phyloP scores from a whole-genome alignment of 805 yeast species.

The Hanseniaspora opuntiae region DNA sequence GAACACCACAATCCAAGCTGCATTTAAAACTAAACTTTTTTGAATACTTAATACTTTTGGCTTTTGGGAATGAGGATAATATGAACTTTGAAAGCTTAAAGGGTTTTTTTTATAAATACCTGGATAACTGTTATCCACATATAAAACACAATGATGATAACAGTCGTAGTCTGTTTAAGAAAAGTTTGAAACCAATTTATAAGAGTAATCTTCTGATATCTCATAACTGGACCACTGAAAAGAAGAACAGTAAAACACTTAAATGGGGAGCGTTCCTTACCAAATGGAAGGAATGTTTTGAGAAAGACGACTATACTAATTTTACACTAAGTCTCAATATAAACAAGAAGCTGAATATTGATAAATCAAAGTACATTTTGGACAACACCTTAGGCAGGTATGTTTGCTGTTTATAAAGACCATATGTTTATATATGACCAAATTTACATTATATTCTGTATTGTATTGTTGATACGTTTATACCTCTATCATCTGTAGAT shows the following conservation, averaged over 20 bases:
- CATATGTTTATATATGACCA: background rate
- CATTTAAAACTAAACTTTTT: background rate
- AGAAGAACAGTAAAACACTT: background rate
- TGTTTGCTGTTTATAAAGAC: background rate
- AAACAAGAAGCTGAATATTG: background rate
- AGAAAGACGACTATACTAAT: background rate
- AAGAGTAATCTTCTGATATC: background rate
- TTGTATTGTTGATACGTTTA: background rate
- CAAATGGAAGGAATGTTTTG: conserved; percentile 1
- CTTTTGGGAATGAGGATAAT: background rate
- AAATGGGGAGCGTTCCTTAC: background rate
- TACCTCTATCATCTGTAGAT: too few species aligned
- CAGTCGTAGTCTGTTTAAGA: background rate
- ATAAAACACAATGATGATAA: background rate
- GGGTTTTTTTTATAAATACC: background rate
- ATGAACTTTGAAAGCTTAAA: background rate
- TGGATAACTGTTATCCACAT: background rate
- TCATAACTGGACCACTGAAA: too few species aligned
- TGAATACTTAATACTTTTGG: background rate
- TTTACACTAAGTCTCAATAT: background rate
- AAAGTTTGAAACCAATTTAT: background rate
- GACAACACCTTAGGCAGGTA: background rate
- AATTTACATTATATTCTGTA: background rate
- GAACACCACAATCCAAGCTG: background rate
- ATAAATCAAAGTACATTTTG: background rate